phyloP scores from a whole-genome alignment of 2,329 filamentous ascomycete species.

The Madurella fahalii region DNA sequence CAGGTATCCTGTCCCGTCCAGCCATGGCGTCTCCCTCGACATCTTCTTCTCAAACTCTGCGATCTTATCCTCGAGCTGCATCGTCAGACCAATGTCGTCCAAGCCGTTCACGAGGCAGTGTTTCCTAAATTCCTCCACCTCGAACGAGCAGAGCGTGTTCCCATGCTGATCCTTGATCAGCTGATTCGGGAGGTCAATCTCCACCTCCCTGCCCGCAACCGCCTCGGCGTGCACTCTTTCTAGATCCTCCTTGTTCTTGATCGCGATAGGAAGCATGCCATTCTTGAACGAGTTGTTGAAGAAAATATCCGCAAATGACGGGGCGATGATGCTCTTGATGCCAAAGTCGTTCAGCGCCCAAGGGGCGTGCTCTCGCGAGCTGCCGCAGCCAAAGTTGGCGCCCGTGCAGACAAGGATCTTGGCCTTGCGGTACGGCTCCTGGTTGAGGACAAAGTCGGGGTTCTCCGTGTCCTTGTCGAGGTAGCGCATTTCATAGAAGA shows the following conservation, averaged over 20 bases:
- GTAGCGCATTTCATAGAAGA: conserved; percentile 83
- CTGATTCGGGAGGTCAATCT: conserved; percentile 85
- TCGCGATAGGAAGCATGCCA: conserved; percentile 86
- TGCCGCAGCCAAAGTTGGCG: conserved; percentile 92
- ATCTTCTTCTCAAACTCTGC: conserved; percentile 74
- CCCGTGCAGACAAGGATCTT: conserved; percentile 93
- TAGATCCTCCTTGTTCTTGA: conserved; percentile 63
- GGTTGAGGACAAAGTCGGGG: conserved; percentile 81
- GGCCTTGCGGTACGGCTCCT: conserved; percentile 74
- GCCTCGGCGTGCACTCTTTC: conserved; percentile 73
- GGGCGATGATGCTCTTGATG: conserved; percentile 89
- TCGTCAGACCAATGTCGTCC: conserved; percentile 91
- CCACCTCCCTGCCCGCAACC: conserved; percentile 73
- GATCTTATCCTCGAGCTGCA: conserved; percentile 90
- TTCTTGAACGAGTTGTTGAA: conserved; percentile 99
- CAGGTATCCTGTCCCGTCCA: conserved; percentile 83
- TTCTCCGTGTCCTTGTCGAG: conserved; percentile 70
- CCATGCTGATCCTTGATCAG: conserved; percentile 72
- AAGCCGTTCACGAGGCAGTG: conserved; percentile 91
- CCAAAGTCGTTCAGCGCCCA: conserved; percentile 97
- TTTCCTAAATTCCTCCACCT: conserved; percentile 90
- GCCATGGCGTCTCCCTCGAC: conserved; percentile 77
- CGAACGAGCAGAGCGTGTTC: conserved; percentile 70
- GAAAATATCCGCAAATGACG: conserved; percentile 87
- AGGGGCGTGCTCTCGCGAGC: conserved; percentile 88